phyloP scores from a whole-genome alignment of 1,284 basidiomycete genomes.

The Anthracocystis panici-leucophaei region DNA sequence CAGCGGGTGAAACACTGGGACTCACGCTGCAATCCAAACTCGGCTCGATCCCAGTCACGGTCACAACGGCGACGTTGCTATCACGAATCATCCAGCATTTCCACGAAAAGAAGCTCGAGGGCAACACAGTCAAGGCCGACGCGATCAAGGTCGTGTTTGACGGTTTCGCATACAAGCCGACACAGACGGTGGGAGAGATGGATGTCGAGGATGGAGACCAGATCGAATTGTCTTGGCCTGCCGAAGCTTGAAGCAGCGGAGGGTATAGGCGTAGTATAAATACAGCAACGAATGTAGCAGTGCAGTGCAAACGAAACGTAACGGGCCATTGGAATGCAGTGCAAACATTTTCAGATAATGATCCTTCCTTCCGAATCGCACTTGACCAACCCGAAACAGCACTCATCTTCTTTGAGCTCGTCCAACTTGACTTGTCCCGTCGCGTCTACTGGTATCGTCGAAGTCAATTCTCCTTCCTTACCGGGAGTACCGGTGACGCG shows the following conservation, averaged over 20 bases:
- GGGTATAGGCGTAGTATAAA: constrained; percentile 2
- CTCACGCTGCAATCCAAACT: constrained; percentile 45
- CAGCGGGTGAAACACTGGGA: constrained; percentile 20
- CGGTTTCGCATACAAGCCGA: constrained; percentile 24
- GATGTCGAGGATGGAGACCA: constrained; percentile 51
- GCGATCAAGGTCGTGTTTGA: constrained; percentile 33
- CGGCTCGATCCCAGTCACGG: constrained; percentile 32
- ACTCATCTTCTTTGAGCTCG: constrained; percentile 25
- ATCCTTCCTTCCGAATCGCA: constrained; percentile 40
- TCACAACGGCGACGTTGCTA: constrained; percentile 48
- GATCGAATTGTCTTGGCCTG: constrained; percentile 30
- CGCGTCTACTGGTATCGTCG: background rate
- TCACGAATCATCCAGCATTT: constrained; percentile 48
- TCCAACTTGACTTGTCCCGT: background rate
- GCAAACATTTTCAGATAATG: constrained; percentile 21
- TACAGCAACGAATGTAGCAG: background rate
- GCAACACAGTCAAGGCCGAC: background rate
- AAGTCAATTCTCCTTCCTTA: background rate
- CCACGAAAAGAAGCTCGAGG: constrained; percentile 15
- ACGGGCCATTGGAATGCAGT: background rate
- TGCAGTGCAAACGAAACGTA: background rate
- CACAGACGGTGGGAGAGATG: constrained; percentile 34
- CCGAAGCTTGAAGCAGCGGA: background rate
- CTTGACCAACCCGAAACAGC: constrained; percentile 49
- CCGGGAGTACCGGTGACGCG: background rate